These are phyloP conservation scores for Mycena polygramma DNA, from an alignment of 768 basidiomycete genomes.

Conservation along the genomic window DNA sequence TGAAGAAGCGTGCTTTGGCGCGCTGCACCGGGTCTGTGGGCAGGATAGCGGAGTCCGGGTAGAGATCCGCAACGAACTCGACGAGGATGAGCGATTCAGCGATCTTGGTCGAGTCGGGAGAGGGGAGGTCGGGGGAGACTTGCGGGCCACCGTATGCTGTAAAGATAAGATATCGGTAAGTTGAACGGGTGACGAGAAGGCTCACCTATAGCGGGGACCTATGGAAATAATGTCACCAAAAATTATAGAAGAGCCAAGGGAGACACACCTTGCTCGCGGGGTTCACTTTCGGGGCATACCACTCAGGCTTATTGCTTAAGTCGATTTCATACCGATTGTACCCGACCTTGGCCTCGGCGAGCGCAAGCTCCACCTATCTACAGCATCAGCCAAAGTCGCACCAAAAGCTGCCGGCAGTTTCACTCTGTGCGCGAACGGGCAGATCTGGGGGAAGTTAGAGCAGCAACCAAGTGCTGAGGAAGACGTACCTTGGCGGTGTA, in stretches of 20 bases:
- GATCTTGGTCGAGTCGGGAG: conserved; percentile 70
- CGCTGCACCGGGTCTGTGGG: conserved; percentile 69
- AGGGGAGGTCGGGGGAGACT: conserved; percentile 67
- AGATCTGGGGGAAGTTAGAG: conserved; percentile 53
- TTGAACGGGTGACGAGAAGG: too few relatives aligned
- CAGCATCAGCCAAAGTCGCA: not conserved
- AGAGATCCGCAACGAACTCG: conserved; percentile 76
- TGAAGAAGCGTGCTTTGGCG: conserved; percentile 74
- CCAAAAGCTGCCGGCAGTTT: conserved; percentile 19
- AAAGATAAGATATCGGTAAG: too few relatives aligned
- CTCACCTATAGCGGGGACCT: conserved; percentile 25
- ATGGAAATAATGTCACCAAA: not conserved
- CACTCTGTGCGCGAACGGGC: conserved; percentile 73
- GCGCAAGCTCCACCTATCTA: conserved; percentile 68
- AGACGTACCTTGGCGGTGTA: conserved; percentile 60
- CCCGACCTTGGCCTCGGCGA: conserved; percentile 65
- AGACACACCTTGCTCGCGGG: conserved; percentile 70
- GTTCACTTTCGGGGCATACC: conserved; percentile 77
- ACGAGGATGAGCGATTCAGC: conserved; percentile 76
- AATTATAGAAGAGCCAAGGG: not conserved
- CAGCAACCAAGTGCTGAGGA: too few relatives aligned
- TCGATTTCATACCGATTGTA: conserved; percentile 71
- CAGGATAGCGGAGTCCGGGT: conserved; percentile 60
- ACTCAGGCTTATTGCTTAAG: conserved; percentile 74
- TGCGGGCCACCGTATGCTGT: conserved; percentile 75